These are phyloP conservation scores for Colletotrichum trifolii DNA, from an alignment of 2,329 filamentous ascomycete species.

Conservation along the genomic window DNA sequence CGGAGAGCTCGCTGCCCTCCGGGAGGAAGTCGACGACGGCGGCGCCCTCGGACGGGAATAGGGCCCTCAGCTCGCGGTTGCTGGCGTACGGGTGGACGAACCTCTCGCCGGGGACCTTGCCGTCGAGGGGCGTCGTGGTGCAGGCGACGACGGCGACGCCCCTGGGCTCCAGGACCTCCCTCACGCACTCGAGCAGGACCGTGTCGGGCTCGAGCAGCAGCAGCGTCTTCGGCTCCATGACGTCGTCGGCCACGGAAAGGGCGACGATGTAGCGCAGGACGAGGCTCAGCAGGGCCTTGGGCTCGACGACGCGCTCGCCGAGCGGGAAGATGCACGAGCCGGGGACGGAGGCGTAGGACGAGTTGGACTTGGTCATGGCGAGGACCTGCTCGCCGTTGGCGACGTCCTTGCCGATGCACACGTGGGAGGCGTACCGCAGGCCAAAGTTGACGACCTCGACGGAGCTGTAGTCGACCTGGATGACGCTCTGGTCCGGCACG, in stretches of 20 bases:
- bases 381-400: slow-evolving; percentile 41
- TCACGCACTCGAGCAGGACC: slow-evolving; percentile 42
- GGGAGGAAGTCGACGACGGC: slow-evolving; percentile 49
- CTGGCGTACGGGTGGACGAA: slow-evolving; percentile 44
- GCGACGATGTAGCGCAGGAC: slow-evolving; percentile 41
- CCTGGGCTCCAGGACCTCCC: slow-evolving; percentile 36
- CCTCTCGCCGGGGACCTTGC: slow-evolving; percentile 2
- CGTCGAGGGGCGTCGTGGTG: slow-evolving; percentile 37
- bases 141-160: slow-evolving; percentile 38
- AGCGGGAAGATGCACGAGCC: slow-evolving; percentile 37
- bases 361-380: slow-evolving; percentile 46
- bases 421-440: slow-evolving; percentile 38
- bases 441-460: slow-evolving; percentile 43
- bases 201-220: slow-evolving; percentile 50
- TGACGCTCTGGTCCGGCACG: slow-evolving; percentile 21
- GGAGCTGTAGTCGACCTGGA: slow-evolving; percentile 52
- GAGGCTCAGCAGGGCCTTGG: slow-evolving; percentile 40
- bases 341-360: slow-evolving; percentile 47
- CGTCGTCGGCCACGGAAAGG: slow-evolving; percentile 31
- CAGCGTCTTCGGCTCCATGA: slow-evolving; percentile 31
- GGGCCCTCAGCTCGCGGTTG: slow-evolving; percentile 42
- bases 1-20: slow-evolving; percentile 41
- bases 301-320: slow-evolving; percentile 23
- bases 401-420: slow-evolving; percentile 48
- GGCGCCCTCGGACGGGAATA: slow-evolving; percentile 40